Evolutionary conservation across 305 asterid genomes (phyloP).

Genomic region (Salvia sclarea): DNA sequence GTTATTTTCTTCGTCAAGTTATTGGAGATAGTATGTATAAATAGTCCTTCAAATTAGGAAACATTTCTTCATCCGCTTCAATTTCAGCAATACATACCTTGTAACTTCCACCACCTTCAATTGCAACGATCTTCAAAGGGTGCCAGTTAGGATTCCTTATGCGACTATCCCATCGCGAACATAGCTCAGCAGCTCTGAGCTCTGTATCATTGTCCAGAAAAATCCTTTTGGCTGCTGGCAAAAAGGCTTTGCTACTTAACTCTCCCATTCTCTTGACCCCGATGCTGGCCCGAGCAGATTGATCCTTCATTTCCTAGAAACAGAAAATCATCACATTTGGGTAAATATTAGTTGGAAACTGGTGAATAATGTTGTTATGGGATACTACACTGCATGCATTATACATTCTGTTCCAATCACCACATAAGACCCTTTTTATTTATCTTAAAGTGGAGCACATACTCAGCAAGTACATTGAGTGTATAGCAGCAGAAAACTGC

Average conservation of each 20-base stretch:
- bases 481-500: not conserved
- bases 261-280: slow-evolving; percentile 64
- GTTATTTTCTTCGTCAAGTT: too few species aligned
- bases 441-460: not conserved
- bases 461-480: not conserved
- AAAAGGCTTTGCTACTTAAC: slow-evolving; percentile 42
- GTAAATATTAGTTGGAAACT: too few species aligned
- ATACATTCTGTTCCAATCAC: not conserved
- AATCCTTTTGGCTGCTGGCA: slow-evolving; percentile 43
- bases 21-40: too few species aligned
- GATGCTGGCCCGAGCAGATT: slow-evolving; percentile 26
- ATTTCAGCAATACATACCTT: too few species aligned
- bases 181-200: slow-evolving; percentile 38
- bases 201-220: slow-evolving; percentile 28
- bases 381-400: not conserved
- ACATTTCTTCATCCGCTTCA: too few species aligned
- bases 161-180: slow-evolving; percentile 50
- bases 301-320: slow-evolving; percentile 33
- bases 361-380: too few species aligned
- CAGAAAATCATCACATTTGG: not conserved
- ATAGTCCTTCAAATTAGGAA: too few species aligned
- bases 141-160: slow-evolving; percentile 40
- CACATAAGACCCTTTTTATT: not conserved
- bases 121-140: too few species aligned
- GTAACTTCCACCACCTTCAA: too few species aligned